These are phyloP conservation scores for Termitomyces sp. DNA, from an alignment of 768 basidiomycete species.

Conservation along the genomic window DNA sequence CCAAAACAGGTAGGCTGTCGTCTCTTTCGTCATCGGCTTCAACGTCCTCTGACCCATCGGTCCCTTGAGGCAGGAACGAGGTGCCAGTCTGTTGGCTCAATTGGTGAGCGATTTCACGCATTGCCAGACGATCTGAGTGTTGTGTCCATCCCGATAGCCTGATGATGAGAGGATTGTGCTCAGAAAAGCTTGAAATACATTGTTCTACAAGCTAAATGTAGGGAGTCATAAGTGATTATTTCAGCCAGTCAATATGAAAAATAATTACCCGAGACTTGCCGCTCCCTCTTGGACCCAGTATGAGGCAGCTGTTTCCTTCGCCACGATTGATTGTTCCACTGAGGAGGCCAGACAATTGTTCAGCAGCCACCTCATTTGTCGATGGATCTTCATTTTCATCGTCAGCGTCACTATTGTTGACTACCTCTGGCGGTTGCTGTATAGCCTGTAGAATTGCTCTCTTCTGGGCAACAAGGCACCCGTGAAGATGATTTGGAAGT, in stretches of 20 bases:
- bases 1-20: constrained; percentile 47
- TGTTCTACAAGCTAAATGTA: constrained; percentile 55
- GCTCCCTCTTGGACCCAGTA: constrained; percentile 82
- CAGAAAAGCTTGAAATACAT: constrained; percentile 46
- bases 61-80: constrained; percentile 44
- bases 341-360: constrained; percentile 64
- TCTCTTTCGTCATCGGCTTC: constrained; percentile 26
- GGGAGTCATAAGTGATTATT: constrained; percentile 8
- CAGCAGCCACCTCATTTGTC: constrained; percentile 51
- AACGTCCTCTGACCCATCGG: constrained; percentile 30
- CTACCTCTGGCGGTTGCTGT: constrained; percentile 22
- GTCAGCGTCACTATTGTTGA: constrained; percentile 9
- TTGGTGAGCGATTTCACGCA: constrained; percentile 89
- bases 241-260: no score
- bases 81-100: constrained; percentile 74
- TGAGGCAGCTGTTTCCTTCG: constrained; percentile 91
- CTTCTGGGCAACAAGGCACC: constrained; percentile 58
- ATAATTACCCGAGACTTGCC: constrained; percentile 81
- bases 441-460: constrained; percentile 50
- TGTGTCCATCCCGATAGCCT: constrained; percentile 86
- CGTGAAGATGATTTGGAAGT: constrained; percentile 41
- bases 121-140: constrained; percentile 82
- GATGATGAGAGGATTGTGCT: constrained; percentile 62
- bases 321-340: constrained; percentile 73
- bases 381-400: constrained; percentile 31